Conservation (phyloP, 1,284 basidiomycete genomes). For the Sporisorium iseilematis-ciliati region DNA sequence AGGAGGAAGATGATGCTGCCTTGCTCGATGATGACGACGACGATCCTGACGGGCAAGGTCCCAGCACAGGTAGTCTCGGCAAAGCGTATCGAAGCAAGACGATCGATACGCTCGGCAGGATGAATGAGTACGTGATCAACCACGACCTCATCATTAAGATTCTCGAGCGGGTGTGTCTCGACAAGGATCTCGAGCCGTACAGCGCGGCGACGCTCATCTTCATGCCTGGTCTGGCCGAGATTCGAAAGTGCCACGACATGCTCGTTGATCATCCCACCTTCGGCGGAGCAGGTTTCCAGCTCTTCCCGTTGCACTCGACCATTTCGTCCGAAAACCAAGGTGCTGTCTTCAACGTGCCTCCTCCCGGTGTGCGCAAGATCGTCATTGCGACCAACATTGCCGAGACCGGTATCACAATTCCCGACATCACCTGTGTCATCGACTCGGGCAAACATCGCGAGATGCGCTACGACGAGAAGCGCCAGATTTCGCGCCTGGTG, state of each 20-base stretch:
- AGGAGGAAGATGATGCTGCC: constrained; percentile 81
- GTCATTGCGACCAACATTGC: constrained; percentile 82
- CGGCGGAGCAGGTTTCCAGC: constrained; percentile 78
- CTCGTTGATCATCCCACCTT: constrained; percentile 83
- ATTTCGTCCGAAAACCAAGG: constrained; percentile 80
- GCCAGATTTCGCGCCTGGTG: constrained; percentile 90
- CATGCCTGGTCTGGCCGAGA: constrained; percentile 87
- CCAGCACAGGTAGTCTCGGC: constrained; percentile 71
- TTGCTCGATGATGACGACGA: constrained; percentile 82
- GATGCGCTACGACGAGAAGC: constrained; percentile 88
- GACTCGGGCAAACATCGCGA: constrained; percentile 88
- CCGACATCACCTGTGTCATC: constrained; percentile 97
- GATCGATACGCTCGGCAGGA: constrained; percentile 82
- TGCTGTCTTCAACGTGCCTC: constrained; percentile 89
- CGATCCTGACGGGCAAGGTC: constrained; percentile 69
- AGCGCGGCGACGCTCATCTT: constrained; percentile 90
- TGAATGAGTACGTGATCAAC: constrained; percentile 86
- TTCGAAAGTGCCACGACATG: constrained; percentile 86
- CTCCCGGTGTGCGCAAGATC: constrained; percentile 84
- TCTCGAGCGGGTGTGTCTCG: constrained; percentile 85
- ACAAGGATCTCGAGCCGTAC: constrained; percentile 75
- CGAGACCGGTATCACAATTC: constrained; percentile 96
- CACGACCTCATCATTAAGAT: constrained; percentile 78
- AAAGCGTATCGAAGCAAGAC: constrained; percentile 79
- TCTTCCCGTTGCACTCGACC: constrained; percentile 92